A percentile compares a stretch with the other conserved stretches of the same genome.
Evolutionary conservation across 2,329 filamentous ascomycete species (phyloP).

Genomic region (Chaetothyriales sp.): DNA sequence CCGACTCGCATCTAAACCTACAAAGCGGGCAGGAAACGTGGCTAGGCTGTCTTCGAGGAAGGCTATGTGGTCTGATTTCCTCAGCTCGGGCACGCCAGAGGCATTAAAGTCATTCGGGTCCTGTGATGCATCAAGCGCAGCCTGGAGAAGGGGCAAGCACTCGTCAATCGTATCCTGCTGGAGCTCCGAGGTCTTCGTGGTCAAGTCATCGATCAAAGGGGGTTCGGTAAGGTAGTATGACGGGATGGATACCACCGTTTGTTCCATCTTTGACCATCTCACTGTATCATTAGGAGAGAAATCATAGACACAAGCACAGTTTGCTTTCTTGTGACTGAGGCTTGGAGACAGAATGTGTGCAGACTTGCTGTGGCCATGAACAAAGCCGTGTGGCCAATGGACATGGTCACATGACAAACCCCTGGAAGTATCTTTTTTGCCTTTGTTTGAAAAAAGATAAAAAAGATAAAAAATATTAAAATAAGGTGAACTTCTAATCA

Average conservation of each 20-base stretch:
- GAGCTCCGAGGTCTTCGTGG: conserved; percentile 50
- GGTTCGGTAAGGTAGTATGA: conserved; percentile 34
- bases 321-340: not conserved
- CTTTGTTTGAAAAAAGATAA: no score
- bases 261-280: not conserved
- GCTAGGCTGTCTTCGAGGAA: conserved; percentile 35
- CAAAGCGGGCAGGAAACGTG: conserved; percentile 53
- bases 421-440: not conserved
- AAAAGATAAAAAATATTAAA: no score
- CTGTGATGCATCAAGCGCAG: conserved; percentile 28
- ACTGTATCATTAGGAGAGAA: not conserved
- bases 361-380: not conserved
- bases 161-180: conserved; percentile 55
- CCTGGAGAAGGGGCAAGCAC: conserved; percentile 51
- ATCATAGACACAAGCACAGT: not conserved
- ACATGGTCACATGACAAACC: not conserved
- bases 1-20: conserved; percentile 66
- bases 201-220: conserved; percentile 48
- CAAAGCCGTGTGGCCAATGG: not conserved
- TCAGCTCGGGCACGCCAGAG: conserved; percentile 60
- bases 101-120: conserved; percentile 43
- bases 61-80: conserved; percentile 41
- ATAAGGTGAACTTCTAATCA: no score
- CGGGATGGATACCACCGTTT: conserved; percentile 18
- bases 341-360: not conserved